phyloP scores from a whole-genome alignment of 257 asterid species.

The Gynochthodes officinalis region DNA sequence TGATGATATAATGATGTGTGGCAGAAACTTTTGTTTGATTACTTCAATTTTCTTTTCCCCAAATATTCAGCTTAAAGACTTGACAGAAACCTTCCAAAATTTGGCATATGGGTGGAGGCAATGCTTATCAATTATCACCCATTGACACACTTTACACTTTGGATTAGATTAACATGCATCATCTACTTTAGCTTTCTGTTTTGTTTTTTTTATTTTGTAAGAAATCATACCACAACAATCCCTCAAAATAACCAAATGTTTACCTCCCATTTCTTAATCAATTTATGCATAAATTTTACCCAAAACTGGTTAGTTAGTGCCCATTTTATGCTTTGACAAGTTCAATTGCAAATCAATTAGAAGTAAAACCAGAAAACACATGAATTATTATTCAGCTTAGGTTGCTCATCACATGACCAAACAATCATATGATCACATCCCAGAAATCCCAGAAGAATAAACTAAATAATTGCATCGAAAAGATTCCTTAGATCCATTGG shows the following conservation, averaged over 20 bases:
- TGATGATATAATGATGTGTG: background rate
- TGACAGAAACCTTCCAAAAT: background rate
- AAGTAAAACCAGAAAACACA: background rate
- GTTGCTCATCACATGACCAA: background rate
- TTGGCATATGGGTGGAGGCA: background rate
- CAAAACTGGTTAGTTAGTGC: background rate
- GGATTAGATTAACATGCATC: constrained; percentile 3
- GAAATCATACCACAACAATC: background rate
- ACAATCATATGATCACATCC: background rate
- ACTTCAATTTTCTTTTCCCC: background rate
- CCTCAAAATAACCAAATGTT: background rate
- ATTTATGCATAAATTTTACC: background rate
- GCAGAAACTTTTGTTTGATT: background rate
- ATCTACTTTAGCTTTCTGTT: background rate
- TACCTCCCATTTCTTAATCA: background rate
- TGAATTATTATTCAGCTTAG: background rate
- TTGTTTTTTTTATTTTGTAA: background rate
- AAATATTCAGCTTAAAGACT: background rate
- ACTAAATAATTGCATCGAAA: background rate
- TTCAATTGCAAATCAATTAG: too few species aligned
- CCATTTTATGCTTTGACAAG: too few species aligned
- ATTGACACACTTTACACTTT: background rate
- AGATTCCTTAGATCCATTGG: constrained; percentile 7
- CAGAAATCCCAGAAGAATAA: background rate
- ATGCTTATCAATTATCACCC: background rate